A percentile compares a stretch with the other conserved stretches of the same genome.
These are phyloP conservation scores for Pseudoperonospora humuli DNA, from an alignment of 352 stramenopile species.

Conservation along the genomic window DNA sequence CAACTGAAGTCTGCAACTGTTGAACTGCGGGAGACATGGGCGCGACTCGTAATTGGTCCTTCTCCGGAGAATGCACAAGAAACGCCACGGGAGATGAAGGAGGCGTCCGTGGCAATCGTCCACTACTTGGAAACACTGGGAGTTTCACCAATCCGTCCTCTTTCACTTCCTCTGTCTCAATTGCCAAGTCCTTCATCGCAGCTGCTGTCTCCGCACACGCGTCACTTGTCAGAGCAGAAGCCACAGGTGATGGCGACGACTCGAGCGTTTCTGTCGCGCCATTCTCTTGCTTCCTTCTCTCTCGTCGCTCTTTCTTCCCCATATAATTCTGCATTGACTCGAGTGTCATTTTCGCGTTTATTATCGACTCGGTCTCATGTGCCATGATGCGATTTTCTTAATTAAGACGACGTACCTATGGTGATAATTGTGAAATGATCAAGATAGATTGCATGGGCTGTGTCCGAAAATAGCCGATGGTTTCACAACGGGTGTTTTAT, in stretches of 20 bases:
- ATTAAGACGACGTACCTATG: too few relatives aligned
- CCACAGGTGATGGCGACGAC: constrained; percentile 37
- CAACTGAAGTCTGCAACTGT: constrained; percentile 1
- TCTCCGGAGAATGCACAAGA: constrained; percentile 20
- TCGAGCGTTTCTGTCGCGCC: too few relatives aligned
- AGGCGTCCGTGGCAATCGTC: constrained; percentile 17
- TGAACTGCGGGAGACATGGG: constrained; percentile 4
- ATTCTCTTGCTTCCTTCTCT: too few relatives aligned
- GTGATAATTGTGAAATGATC: too few relatives aligned
- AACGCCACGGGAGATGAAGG: constrained; percentile 15
- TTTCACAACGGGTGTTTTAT: too few relatives aligned
- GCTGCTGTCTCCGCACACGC: constrained; percentile 8
- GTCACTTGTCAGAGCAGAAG: constrained; percentile 7
- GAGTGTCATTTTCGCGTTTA: too few relatives aligned
- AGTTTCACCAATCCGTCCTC: constrained; percentile 16
- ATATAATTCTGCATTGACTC: too few relatives aligned
- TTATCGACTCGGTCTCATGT: too few relatives aligned
- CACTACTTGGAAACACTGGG: constrained; percentile 15
- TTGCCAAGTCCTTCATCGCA: constrained; percentile 7
- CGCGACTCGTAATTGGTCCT: constrained; percentile 13
- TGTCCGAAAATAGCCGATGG: too few relatives aligned
- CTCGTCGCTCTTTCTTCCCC: too few relatives aligned
- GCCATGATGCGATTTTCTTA: too few relatives aligned
- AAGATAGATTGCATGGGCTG: too few relatives aligned
- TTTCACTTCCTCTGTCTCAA: constrained; percentile 6